Conservation (phyloP, 2,329 filamentous ascomycete species). For the Fusarium nurragi region DNA sequence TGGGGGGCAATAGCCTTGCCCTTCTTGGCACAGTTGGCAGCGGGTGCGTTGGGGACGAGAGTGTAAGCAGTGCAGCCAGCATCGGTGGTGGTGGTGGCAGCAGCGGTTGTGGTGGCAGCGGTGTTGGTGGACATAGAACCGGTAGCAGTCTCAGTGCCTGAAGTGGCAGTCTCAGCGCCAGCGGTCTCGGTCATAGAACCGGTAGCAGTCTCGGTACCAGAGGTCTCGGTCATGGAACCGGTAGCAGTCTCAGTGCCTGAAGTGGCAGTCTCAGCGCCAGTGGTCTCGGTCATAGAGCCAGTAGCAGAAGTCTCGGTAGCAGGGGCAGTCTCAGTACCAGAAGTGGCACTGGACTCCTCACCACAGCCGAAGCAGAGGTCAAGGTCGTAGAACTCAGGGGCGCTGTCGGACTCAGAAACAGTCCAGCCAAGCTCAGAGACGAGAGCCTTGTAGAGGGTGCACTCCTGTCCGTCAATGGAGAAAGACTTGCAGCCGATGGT, state of each 20-base stretch:
- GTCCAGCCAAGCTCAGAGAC: constrained; percentile 1
- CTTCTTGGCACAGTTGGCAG: neutral
- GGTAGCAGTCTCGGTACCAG: constrained; percentile 9
- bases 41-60: neutral
- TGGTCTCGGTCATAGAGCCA: neutral
- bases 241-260: neutral
- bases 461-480: constrained; percentile 4
- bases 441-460: constrained; percentile 13
- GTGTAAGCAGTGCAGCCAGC: neutral
- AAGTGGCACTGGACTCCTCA: constrained; percentile 13
- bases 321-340: neutral
- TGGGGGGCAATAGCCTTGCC: neutral
- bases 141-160: neutral
- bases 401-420: too few species aligned
- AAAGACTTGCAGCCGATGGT: constrained; percentile 33
- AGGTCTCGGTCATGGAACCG: neutral
- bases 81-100: neutral
- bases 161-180: neutral
- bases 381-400: constrained; percentile 33
- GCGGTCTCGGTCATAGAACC: neutral
- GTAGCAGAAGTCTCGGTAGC: neutral
- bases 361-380: constrained; percentile 31
- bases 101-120: neutral
- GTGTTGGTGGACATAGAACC: too few species aligned
- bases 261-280: neutral